Conservation (phyloP, 805 yeast species). For the Ogataea paradorogensis region DNA sequence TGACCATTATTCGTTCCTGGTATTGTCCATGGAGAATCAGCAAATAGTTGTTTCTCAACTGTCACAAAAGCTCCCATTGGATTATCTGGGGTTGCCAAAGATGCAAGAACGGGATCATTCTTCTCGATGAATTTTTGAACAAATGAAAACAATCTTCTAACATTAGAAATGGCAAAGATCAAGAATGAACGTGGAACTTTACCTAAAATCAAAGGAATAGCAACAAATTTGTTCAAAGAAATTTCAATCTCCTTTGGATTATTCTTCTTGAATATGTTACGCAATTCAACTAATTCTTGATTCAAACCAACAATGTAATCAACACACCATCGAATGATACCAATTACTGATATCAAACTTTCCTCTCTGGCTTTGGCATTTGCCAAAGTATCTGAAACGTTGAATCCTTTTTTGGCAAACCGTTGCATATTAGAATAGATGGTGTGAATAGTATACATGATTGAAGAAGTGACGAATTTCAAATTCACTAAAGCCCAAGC, state of each 20-base stretch:
- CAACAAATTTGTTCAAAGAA: constrained; percentile 35
- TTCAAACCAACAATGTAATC: constrained; percentile 70
- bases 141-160: constrained; percentile 58
- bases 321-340: constrained; percentile 81
- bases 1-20: constrained; percentile 18
- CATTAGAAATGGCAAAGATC: constrained; percentile 62
- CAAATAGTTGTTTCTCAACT: constrained; percentile 26
- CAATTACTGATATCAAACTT: constrained; percentile 61
- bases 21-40: constrained; percentile 33
- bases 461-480: constrained; percentile 68
- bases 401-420: constrained; percentile 52
- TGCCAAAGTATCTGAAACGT: constrained; percentile 43
- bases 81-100: constrained; percentile 29
- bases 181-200: constrained; percentile 69
- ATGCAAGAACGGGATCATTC: constrained; percentile 34
- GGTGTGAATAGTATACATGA: constrained; percentile 58
- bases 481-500: constrained; percentile 67
- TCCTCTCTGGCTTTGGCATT: constrained; percentile 53
- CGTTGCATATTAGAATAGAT: constrained; percentile 62
- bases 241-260: constrained; percentile 22
- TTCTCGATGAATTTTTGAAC: constrained; percentile 56
- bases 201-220: constrained; percentile 57
- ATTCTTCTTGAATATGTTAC: constrained; percentile 26
- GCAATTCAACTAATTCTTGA: constrained; percentile 64
- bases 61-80: constrained; percentile 32